Percentiles rank a stretch among this genome's conserved stretches.
Conservation (phyloP, 352 stramenopile species). For the Peronosclerospora sorghi region DNA sequence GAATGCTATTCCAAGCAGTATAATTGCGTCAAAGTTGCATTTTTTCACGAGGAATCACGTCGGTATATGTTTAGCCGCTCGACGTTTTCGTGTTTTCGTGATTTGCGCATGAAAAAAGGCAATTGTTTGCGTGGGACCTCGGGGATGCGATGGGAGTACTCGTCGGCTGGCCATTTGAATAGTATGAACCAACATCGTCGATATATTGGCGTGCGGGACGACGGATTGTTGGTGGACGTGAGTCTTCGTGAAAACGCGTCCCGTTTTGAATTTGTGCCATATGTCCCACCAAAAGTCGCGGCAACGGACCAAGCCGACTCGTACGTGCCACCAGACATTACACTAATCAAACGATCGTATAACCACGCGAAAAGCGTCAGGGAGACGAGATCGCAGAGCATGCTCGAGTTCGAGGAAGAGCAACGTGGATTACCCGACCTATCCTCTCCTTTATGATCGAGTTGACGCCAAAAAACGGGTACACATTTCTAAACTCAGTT, state of each 20-base stretch:
- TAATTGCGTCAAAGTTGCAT: slow-evolving; percentile 74
- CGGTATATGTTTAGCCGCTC: slow-evolving; percentile 65
- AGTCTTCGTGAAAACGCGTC: slow-evolving; percentile 51
- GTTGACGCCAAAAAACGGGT: background rate
- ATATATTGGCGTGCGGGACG: slow-evolving; percentile 55
- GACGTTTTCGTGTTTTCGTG: slow-evolving; percentile 62
- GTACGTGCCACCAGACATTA: slow-evolving; percentile 40
- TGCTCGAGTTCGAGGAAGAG: slow-evolving; percentile 43
- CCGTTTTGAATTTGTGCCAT: slow-evolving; percentile 55
- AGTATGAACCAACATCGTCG: slow-evolving; percentile 78
- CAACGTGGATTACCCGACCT: slow-evolving; percentile 7
- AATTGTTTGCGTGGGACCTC: slow-evolving; percentile 47
- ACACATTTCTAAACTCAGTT: too few species aligned
- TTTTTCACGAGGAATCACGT: slow-evolving; percentile 45
- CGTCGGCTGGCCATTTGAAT: slow-evolving; percentile 46
- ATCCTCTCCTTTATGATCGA: slow-evolving; percentile 6
- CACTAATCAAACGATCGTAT: slow-evolving; percentile 30
- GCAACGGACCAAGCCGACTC: slow-evolving; percentile 2
- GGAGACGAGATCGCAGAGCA: slow-evolving; percentile 42
- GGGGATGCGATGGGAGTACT: slow-evolving; percentile 59
- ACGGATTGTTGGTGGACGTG: slow-evolving; percentile 54
- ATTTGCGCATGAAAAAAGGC: slow-evolving; percentile 62
- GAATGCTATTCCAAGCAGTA: slow-evolving; percentile 63
- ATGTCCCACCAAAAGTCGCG: slow-evolving; percentile 7
- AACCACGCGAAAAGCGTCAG: slow-evolving; percentile 41